Evolutionary conservation across 352 stramenopile genomes (phyloP).

Genomic region (Phytophthora sp.): DNA sequence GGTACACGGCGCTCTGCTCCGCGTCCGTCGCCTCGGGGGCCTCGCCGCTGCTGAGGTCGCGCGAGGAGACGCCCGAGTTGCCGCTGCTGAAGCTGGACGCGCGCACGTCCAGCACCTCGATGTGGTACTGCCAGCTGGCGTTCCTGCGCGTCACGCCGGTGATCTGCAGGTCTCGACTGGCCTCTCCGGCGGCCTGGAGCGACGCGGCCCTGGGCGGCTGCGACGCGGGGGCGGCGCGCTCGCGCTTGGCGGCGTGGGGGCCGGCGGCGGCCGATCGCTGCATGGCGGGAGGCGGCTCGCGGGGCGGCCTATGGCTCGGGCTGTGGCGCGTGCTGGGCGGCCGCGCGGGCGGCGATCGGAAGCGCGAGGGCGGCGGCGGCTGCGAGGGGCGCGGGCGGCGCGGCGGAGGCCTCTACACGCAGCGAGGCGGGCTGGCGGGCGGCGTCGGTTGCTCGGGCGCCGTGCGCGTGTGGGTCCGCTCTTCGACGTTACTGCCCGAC

Average conservation of each 20-base stretch:
- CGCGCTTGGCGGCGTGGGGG: conserved; percentile 18
- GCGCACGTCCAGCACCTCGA: conserved; percentile 78
- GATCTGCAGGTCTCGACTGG: conserved; percentile 72
- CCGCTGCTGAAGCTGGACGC: conserved; percentile 27
- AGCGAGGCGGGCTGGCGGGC: not conserved
- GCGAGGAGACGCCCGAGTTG: conserved; percentile 4
- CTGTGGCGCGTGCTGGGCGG: not conserved
- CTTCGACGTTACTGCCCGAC: not conserved
- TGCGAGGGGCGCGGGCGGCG: not conserved
- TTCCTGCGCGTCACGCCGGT: conserved; percentile 72
- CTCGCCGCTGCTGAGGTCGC: conserved; percentile 1
- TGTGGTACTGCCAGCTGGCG: conserved; percentile 79
- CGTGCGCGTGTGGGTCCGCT: no score
- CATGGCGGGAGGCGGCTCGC: conserved; percentile 6
- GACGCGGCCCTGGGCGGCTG: conserved; percentile 4
- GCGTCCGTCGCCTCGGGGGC: not conserved
- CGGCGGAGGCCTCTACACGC: not conserved
- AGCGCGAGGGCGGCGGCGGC: conserved; percentile 7
- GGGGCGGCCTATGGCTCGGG: not conserved
- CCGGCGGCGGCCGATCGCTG: not conserved
- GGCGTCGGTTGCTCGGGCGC: conserved; percentile 4
- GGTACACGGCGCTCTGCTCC: conserved; percentile 32
- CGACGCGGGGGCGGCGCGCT: conserved; percentile 11
- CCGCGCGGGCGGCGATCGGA: conserved; percentile 1
- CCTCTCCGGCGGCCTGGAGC: conserved; percentile 19